Percentiles rank a stretch among this genome's conserved stretches.
phyloP scores from a whole-genome alignment of 306 rosid genomes.

The Alnus rubra region DNA sequence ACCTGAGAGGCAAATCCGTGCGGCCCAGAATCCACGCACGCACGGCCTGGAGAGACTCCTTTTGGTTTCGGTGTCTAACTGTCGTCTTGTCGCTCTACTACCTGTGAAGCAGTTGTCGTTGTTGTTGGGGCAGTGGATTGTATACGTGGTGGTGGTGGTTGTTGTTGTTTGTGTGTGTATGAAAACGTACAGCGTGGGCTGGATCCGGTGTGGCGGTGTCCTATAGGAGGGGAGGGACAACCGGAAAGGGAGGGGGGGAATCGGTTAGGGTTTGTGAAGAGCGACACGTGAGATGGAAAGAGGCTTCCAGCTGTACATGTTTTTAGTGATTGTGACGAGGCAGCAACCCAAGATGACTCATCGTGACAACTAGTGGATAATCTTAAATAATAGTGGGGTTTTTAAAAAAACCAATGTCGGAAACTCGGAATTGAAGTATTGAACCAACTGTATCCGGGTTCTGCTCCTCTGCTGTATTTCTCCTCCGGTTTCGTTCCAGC shows the following conservation, averaged over 20 bases:
- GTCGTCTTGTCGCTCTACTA: not conserved
- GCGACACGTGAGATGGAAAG: conserved; percentile 54
- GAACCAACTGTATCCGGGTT: too few relatives aligned
- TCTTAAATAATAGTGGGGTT: conserved; percentile 26
- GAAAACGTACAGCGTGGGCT: not conserved
- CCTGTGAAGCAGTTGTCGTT: not conserved
- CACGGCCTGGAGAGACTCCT: not conserved
- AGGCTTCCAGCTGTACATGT: conserved; percentile 57
- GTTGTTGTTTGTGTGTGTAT: conserved; percentile 12
- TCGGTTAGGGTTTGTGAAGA: conserved; percentile 39
- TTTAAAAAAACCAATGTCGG: not conserved
- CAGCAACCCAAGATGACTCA: conserved; percentile 55
- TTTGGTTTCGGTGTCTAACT: not conserved
- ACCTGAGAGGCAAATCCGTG: conserved; percentile 13
- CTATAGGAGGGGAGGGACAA: conserved; percentile 13
- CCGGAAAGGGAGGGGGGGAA: not conserved
- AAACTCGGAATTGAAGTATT: too few relatives aligned
- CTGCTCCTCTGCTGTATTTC: not conserved
- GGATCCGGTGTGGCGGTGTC: conserved; percentile 46
- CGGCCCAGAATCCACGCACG: conserved; percentile 11
- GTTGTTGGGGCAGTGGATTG: not conserved
- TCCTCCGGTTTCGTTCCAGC: not conserved
- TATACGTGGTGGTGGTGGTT: not conserved
- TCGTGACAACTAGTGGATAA: conserved; percentile 54
- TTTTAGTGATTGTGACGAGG: conserved; percentile 54